Percentiles rank a stretch among this genome's conserved stretches.
phyloP scores from a whole-genome alignment of 1,139 yeast genomes.

The Pneumocystis oryctolagi region DNA sequence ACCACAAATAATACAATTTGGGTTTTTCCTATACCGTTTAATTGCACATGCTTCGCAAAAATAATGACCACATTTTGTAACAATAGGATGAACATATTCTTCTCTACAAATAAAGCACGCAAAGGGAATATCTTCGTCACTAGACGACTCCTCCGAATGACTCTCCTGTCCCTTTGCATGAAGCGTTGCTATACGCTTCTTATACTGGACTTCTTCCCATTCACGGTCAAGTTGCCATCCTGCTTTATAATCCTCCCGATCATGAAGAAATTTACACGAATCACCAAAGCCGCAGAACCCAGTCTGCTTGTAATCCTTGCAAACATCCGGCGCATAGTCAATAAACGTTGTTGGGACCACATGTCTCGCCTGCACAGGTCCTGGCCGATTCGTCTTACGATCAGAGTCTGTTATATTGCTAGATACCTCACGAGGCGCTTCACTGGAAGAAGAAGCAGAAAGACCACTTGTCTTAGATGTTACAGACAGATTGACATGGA shows the following conservation, averaged over 20 bases:
- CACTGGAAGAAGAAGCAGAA: neutral
- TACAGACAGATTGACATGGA: neutral
- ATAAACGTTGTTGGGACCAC: slow-evolving; percentile 43
- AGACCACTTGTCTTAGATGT: neutral
- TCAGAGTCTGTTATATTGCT: neutral
- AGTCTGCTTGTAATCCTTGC: slow-evolving; percentile 80
- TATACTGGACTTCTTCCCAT: slow-evolving; percentile 39
- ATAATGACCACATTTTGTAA: slow-evolving; percentile 50
- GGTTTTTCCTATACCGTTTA: slow-evolving; percentile 32
- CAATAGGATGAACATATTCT: slow-evolving; percentile 44
- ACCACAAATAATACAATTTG: slow-evolving; percentile 44
- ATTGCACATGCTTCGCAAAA: slow-evolving; percentile 55
- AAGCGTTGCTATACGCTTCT: slow-evolving; percentile 4
- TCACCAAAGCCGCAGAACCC: slow-evolving; percentile 98
- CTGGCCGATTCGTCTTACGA: neutral
- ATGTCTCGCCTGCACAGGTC: neutral
- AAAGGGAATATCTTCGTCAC: slow-evolving; percentile 34
- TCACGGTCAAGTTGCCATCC: slow-evolving; percentile 57
- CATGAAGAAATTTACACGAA: slow-evolving; percentile 85
- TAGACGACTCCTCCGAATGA: slow-evolving; percentile 6
- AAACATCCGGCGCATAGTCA: slow-evolving; percentile 87
- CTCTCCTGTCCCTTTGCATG: neutral
- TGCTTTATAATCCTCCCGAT: slow-evolving; percentile 48
- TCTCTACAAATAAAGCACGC: slow-evolving; percentile 50
- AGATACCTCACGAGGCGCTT: no score